These are phyloP conservation scores for Neurospora intermedia DNA, from an alignment of 495 filamentous ascomycete species.

Conservation along the genomic window DNA sequence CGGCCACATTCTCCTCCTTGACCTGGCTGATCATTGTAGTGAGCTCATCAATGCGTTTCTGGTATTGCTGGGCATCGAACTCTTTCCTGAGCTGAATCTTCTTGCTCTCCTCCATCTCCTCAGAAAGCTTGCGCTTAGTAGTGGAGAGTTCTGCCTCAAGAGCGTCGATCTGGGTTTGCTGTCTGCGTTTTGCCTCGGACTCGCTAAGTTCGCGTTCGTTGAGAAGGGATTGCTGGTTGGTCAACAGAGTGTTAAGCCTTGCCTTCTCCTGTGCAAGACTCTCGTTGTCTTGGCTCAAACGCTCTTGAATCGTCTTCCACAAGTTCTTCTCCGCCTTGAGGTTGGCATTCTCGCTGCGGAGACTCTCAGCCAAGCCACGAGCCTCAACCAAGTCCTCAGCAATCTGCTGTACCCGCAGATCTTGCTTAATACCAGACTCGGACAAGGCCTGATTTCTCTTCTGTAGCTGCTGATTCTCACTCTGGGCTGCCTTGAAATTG, in stretches of 20 bases:
- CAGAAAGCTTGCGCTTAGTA: constrained; percentile 72
- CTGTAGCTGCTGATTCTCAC: constrained; percentile 73
- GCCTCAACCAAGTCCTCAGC: constrained; percentile 88
- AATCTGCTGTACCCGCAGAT: constrained; percentile 78
- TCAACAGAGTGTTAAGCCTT: constrained; percentile 67
- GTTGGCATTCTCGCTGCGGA: constrained; percentile 84
- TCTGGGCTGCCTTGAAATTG: constrained; percentile 72
- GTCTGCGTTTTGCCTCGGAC: constrained; percentile 63
- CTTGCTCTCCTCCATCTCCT: constrained; percentile 73
- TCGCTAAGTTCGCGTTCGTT: constrained; percentile 87
- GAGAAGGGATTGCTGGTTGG: constrained; percentile 70
- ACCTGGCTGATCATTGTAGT: constrained; percentile 62
- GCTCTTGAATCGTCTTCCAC: constrained; percentile 82
- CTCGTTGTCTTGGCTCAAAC: constrained; percentile 77
- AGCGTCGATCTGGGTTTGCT: constrained; percentile 64
- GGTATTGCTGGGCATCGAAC: constrained; percentile 73
- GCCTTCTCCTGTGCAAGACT: constrained; percentile 70
- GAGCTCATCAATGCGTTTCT: constrained; percentile 84
- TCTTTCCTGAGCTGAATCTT: constrained; percentile 72
- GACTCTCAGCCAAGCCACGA: constrained; percentile 67
- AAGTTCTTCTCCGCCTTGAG: constrained; percentile 86
- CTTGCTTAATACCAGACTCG: constrained; percentile 78
- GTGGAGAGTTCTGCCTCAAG: constrained; percentile 67
- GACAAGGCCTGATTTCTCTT: constrained; percentile 63
- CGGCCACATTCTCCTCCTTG: constrained; percentile 71